Conservation (phyloP, 306 rosid species). For the Inga laurina region DNA sequence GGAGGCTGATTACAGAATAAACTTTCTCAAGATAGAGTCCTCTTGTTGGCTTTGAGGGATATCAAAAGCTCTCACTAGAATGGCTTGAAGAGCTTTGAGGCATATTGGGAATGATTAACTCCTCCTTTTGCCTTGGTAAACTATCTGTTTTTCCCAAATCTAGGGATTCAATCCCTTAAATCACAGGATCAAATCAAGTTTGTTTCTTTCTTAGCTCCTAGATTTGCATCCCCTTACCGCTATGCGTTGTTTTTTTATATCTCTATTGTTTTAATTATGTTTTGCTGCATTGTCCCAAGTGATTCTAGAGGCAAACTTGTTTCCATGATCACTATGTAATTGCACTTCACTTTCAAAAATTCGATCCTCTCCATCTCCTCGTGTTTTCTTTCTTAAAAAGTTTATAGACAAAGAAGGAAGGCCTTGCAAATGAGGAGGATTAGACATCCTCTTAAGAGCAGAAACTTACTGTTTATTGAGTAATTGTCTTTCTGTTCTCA, state of each 20-base stretch:
- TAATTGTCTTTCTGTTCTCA: constrained; percentile 43
- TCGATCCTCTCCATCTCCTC: background rate
- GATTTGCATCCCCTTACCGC: background rate
- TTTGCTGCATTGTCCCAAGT: background rate
- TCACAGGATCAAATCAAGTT: background rate
- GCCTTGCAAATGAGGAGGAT: constrained; percentile 19
- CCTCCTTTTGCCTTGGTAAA: background rate
- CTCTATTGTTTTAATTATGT: background rate
- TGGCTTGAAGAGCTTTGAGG: too few relatives aligned
- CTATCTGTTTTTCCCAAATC: background rate
- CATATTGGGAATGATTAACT: too few relatives aligned
- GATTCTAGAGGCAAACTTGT: background rate
- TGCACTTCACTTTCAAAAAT: background rate
- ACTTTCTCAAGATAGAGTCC: too few relatives aligned
- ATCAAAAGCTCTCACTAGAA: too few relatives aligned
- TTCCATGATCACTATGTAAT: background rate
- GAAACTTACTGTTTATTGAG: constrained; percentile 8
- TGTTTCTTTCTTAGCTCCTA: background rate
- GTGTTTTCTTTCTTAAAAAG: background rate
- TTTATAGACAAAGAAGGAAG: constrained; percentile 2
- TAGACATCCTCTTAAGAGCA: background rate
- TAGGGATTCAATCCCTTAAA: background rate
- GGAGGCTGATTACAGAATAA: too few relatives aligned
- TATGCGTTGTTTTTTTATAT: background rate
- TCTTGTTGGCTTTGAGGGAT: too few relatives aligned